Base-by-base conservation (phyloP, 495 filamentous ascomycete genomes). In the Aspergillus conjunctus region DNA sequence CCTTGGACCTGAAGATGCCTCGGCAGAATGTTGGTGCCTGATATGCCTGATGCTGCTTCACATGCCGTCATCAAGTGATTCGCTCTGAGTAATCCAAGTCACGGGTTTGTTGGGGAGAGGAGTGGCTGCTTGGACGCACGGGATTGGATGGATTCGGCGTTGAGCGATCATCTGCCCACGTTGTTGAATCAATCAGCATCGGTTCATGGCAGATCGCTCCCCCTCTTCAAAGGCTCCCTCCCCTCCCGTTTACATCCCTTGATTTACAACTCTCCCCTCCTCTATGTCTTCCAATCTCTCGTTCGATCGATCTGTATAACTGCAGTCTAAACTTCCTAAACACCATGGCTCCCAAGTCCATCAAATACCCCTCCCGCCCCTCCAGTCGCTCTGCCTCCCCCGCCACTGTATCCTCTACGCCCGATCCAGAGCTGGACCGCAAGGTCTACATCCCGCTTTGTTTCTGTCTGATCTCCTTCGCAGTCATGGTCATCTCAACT, bases 381-480 rank as follows among this genome's bases (percentile, higher is more conserved):
- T 63, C 55, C 22, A 54, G 58, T 17, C 51, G 56, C 43, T 55
- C 58, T 31, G 21, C 58, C 17, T 67, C 61, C n/a, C 54, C 61
- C 49, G 22, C 58, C 18, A 22, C 41, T 39, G 14, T 44, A 26
- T 26, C 54, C 26, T 63, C 63, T 51, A 33, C 54, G 14, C 44
- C 56, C 39, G 59, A 66, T 39, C 50, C 61, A 59, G 72, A 76
- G 21, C 76, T 76, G 69, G 75, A 78, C 51, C 71, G 66, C 59
- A 73, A 66, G 50, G 71, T 75, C 60, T 77, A 74, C 53, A 76
- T 78, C 39, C 75, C 75, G 15, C 69, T 78, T 21, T 76, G 75
- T 59, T 73, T 78, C 68, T 78, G 75, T 64, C 65, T 78, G 43
- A 68, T 78, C 61, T 78, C 75, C 39, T 78, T 78, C 58, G 75